These are phyloP conservation scores for Fusarium temperatum DNA, from an alignment of 2,329 filamentous ascomycete species.

Conservation along the genomic window DNA sequence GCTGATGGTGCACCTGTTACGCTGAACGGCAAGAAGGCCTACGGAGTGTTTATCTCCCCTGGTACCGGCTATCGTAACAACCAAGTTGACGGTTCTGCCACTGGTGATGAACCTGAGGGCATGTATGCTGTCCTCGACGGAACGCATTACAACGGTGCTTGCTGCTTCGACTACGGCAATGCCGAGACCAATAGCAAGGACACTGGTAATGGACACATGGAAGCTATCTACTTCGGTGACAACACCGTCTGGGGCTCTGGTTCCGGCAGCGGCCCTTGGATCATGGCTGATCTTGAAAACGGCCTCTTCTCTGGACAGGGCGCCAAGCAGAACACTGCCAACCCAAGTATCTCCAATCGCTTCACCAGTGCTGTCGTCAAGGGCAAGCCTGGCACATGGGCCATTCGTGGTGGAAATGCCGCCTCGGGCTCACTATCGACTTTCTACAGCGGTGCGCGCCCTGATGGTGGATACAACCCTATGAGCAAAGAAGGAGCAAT, in stretches of 20 bases:
- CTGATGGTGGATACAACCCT: constrained; percentile 11
- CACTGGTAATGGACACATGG: constrained; percentile 73
- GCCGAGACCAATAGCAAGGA: constrained; percentile 59
- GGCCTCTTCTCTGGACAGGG: constrained; percentile 66
- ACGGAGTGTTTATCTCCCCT: constrained; percentile 20
- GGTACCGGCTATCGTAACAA: constrained; percentile 25
- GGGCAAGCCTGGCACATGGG: constrained; percentile 12
- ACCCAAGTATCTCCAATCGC: neutral
- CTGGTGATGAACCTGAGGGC: constrained; percentile 6
- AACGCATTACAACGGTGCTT: constrained; percentile 17
- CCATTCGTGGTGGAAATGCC: constrained; percentile 18
- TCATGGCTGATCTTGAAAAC: constrained; percentile 76
- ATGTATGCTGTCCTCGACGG: constrained; percentile 28
- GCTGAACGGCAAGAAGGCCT: constrained; percentile 20
- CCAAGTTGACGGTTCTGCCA: constrained; percentile 5
- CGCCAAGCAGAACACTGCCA: constrained; percentile 14
- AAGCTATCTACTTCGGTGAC: constrained; percentile 72
- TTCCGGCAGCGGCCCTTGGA: constrained; percentile 68
- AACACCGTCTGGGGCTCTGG: constrained; percentile 65
- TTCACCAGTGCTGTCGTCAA: constrained; percentile 12
- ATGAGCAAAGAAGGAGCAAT: constrained; percentile 21
- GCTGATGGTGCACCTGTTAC: constrained; percentile 24
- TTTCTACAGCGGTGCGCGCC: constrained; percentile 14
- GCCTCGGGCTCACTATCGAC: constrained; percentile 5
- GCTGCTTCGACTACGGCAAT: constrained; percentile 27